Conservation (phyloP, 2,329 filamentous ascomycete species). For the Fusarium proliferatum region DNA sequence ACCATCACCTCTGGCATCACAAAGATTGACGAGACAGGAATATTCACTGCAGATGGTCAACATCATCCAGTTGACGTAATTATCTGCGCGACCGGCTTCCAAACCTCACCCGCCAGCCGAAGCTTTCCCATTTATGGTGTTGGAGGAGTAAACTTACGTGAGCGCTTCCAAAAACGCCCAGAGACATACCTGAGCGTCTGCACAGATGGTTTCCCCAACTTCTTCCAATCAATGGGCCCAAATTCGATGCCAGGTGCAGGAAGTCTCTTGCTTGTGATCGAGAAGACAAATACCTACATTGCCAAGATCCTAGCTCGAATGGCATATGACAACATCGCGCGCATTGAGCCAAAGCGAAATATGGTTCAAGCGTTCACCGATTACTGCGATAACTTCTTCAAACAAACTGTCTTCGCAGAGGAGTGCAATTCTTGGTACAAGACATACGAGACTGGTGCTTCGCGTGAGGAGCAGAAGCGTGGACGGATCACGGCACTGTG, state of each 20-base stretch:
- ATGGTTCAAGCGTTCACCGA: not conserved
- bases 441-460: conserved; percentile 4
- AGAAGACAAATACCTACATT: conserved; percentile 16
- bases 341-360: not conserved
- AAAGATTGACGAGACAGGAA: not conserved
- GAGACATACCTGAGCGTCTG: conserved; percentile 22
- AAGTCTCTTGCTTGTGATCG: not conserved
- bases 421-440: conserved; percentile 27
- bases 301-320: conserved; percentile 7
- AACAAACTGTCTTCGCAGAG: conserved; percentile 9
- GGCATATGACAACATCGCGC: conserved; percentile 5
- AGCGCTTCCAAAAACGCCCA: conserved; percentile 14
- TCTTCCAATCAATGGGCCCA: conserved; percentile 18
- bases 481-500: conserved; percentile 3
- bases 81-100: conserved; percentile 11
- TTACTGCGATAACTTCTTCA: conserved; percentile 7
- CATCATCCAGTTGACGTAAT: conserved; percentile 5
- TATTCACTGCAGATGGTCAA: not conserved
- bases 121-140: conserved; percentile 22
- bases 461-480: conserved; percentile 4
- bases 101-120: conserved; percentile 6
- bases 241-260: conserved; percentile 2
- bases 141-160: not conserved
- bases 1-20: not conserved
- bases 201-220: conserved; percentile 15